A percentile compares a stretch with the other conserved stretches of the same genome.
Conservation (phyloP, 768 basidiomycete species). For the Suillus bovinus region DNA sequence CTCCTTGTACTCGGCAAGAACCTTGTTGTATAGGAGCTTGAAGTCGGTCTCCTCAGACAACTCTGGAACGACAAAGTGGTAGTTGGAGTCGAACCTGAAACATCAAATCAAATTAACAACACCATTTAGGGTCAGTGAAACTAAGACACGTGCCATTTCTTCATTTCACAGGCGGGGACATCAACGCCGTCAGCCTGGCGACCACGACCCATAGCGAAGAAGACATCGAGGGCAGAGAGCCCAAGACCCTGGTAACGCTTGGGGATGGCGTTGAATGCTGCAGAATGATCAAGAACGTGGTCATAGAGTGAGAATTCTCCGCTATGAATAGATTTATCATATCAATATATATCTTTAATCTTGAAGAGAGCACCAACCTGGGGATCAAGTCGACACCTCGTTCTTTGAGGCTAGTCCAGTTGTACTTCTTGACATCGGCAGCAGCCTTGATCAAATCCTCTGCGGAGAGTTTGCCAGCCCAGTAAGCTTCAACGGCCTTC, state of each 20-base stretch:
- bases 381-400: slow-evolving; percentile 89
- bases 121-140: background rate
- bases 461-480: slow-evolving; percentile 88
- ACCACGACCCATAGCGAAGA: slow-evolving; percentile 99
- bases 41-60: slow-evolving; percentile 88
- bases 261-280: slow-evolving; percentile 95
- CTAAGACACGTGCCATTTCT: slow-evolving; percentile 81
- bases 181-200: slow-evolving; percentile 94
- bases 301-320: slow-evolving; percentile 99
- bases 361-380: slow-evolving; percentile 54
- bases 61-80: slow-evolving; percentile 98
- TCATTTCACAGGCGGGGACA: slow-evolving; percentile 98
- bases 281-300: slow-evolving; percentile 96
- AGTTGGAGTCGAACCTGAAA: slow-evolving; percentile 95
- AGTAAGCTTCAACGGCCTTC: slow-evolving; percentile 98
- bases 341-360: slow-evolving; percentile 17
- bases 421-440: slow-evolving; percentile 83
- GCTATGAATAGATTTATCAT: slow-evolving; percentile 43
- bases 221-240: slow-evolving; percentile 89
- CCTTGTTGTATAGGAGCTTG: slow-evolving; percentile 96
- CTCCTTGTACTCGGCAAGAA: slow-evolving; percentile 91
- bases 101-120: slow-evolving; percentile 10
- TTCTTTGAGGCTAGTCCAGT: slow-evolving; percentile 84
- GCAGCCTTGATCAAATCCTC: slow-evolving; percentile 88
- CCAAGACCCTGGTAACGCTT: slow-evolving; percentile 88